Evolutionary conservation across 2,329 filamentous ascomycete species (phyloP).

Genomic region (Emergomyces orientalis): DNA sequence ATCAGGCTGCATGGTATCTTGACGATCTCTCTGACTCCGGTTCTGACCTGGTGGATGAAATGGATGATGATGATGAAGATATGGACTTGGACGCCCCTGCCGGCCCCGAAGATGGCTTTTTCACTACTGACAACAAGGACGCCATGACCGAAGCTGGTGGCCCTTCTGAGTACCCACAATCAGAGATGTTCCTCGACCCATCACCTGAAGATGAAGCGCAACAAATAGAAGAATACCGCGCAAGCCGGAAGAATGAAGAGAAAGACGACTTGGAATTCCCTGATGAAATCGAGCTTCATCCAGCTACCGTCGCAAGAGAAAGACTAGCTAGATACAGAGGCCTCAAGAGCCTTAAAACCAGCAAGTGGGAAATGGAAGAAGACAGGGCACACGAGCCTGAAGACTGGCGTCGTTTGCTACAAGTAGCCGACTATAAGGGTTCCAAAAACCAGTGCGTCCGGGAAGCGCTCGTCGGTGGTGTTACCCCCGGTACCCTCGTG

Average conservation of each 20-base stretch:
- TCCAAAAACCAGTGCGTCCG: conserved; percentile 66
- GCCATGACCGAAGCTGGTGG: conserved; percentile 60
- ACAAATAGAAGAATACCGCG: conserved; percentile 72
- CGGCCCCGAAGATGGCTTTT: conserved; percentile 73
- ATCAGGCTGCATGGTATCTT: conserved; percentile 91
- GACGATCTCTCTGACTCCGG: conserved; percentile 72
- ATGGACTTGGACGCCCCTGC: conserved; percentile 47
- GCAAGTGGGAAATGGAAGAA: conserved; percentile 79
- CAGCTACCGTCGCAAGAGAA: conserved; percentile 76
- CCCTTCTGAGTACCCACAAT: conserved; percentile 84
- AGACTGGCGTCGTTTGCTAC: conserved; percentile 77
- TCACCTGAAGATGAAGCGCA: conserved; percentile 74
- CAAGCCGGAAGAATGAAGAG: conserved; percentile 66
- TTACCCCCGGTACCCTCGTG: conserved; percentile 73
- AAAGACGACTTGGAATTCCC: conserved; percentile 92
- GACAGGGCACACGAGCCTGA: conserved; percentile 80
- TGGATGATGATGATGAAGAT: conserved; percentile 51
- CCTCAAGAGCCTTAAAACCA: conserved; percentile 81
- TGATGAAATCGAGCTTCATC: conserved; percentile 90
- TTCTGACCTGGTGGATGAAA: conserved; percentile 70
- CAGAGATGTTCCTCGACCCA: conserved; percentile 77
- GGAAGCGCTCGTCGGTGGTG: conserved; percentile 81
- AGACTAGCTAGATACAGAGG: conserved; percentile 79
- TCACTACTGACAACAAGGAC: conserved; percentile 43
- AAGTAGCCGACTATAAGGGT: conserved; percentile 81